Evolutionary conservation across 73 alveolate species (phyloP).

Genomic region (Paramecium octaurelia): DNA sequence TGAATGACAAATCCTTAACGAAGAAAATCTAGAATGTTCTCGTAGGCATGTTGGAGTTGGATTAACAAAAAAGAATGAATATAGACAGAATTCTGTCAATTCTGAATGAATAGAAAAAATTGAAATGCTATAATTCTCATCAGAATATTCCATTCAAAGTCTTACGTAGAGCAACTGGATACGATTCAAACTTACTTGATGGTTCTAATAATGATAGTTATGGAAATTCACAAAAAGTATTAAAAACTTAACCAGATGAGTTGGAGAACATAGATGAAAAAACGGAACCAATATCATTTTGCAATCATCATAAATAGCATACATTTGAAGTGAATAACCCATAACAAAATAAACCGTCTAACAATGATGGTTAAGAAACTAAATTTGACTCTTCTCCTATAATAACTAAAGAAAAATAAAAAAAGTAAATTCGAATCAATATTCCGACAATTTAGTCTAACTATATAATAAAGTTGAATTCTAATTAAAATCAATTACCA

Average conservation of each 20-base stretch:
- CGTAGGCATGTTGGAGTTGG: neutral
- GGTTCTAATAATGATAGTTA: neutral
- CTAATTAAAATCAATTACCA: neutral
- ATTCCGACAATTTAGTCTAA: neutral
- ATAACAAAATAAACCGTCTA: neutral
- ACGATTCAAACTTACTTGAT: neutral
- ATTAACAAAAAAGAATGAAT: neutral
- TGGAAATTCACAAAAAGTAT: neutral
- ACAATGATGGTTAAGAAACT: neutral
- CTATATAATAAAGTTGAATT: neutral
- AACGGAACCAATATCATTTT: neutral
- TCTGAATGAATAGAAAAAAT: neutral
- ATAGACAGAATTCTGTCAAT: neutral
- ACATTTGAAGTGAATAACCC: neutral
- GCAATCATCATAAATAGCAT: neutral
- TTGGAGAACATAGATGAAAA: neutral
- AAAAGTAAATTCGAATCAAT: neutral
- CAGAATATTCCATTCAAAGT: neutral
- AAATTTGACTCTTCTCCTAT: neutral
- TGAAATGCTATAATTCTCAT: neutral
- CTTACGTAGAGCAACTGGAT: neutral
- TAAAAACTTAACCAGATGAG: neutral
- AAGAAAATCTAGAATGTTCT: neutral
- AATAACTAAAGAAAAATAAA: neutral
- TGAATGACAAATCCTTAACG: neutral